phyloP scores from a whole-genome alignment of 164 flowering plant species.

The Vitis rotundifolia region DNA sequence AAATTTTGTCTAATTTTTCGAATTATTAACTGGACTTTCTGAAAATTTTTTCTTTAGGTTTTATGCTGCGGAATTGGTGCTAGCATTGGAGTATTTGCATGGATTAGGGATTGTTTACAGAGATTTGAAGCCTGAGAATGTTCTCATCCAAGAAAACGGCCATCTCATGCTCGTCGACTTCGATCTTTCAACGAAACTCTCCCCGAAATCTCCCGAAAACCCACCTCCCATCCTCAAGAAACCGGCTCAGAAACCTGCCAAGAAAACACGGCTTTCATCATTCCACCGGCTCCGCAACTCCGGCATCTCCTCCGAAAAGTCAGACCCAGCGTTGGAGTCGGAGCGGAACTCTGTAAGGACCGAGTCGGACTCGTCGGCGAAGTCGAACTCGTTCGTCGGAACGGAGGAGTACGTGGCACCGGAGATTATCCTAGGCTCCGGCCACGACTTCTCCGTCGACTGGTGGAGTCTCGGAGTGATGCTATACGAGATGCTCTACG shows the following conservation, averaged over 20 bases:
- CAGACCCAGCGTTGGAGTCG: too few species aligned
- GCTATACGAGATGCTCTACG: conserved; percentile 94
- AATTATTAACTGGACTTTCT: not conserved
- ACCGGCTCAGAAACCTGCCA: conserved; percentile 7
- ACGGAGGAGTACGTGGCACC: conserved; percentile 97
- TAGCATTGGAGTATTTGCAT: conserved; percentile 84
- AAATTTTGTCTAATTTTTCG: too few species aligned
- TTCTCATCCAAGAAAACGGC: conserved; percentile 76
- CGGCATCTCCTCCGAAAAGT: too few species aligned
- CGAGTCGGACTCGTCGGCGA: conserved; percentile 34
- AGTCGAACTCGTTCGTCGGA: conserved; percentile 93
- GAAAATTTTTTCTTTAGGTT: conserved; percentile 38
- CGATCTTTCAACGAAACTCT: conserved; percentile 73
- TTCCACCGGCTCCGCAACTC: conserved; percentile 25
- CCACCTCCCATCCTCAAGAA: conserved; percentile 7
- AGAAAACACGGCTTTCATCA: conserved; percentile 19
- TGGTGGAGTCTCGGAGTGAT: conserved; percentile 93
- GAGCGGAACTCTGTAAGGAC: not conserved
- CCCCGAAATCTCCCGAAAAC: conserved; percentile 29
- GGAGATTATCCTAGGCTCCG: conserved; percentile 68
- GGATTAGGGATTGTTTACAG: conserved; percentile 74
- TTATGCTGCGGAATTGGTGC: conserved; percentile 81
- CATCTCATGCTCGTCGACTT: conserved; percentile 92
- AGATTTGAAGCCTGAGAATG: conserved; percentile 91
- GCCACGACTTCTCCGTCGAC: conserved; percentile 85